Base-by-base conservation (phyloP, 352 stramenopile genomes). In the Pythium phragmitis region DNA sequence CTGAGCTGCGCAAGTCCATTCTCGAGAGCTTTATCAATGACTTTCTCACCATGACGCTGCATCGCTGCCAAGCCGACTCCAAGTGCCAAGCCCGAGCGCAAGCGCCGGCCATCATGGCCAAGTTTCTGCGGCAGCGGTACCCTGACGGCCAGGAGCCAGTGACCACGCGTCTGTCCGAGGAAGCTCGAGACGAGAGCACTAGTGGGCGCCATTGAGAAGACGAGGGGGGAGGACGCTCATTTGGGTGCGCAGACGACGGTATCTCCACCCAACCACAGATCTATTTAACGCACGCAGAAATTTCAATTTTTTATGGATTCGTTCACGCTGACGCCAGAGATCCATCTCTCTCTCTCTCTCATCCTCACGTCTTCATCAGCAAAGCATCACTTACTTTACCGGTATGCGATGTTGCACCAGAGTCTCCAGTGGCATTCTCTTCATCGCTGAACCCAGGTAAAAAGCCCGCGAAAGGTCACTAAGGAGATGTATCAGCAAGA, bases 21-120 rank as follows among this genome's bases (percentile, higher is more conserved):
- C 52, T 70, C 21, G 50, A 70, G 36, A 58, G 45, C 37, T 70
- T 70, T 45, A 66, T 70, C 50, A 70, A 70, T 45, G 64, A 70
- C 57, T 70, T 70, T 51, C 36, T 70, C 34, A 19, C 47, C 21
- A 66, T 70, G 64, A 63, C 64, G 41, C 64, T 62, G 13, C 43
- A 58, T 16, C 57, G 57, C 14, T 58, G 39, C 26, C 57, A 43
- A 16, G 41, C 41, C 36, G 60, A 60, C 30, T 41, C 28, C 49
- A 70, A 70, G 37, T 70, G 64, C 52, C 50, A 59, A 36, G 56
- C 39, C 14, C 57, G 52, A 14, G 64, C 60, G 19, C 51, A 62
- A 14, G 64, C 52, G 48, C 63, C 63, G 21, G 64, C 65, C 34
- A 37, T 70, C 51, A 63, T 70, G 57, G 64, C 48, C 7, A 36